Percentiles rank a stretch among this genome's conserved stretches.
Conservation (phyloP, 2,329 filamentous ascomycete genomes). For the Hypomyces perniciosus region DNA sequence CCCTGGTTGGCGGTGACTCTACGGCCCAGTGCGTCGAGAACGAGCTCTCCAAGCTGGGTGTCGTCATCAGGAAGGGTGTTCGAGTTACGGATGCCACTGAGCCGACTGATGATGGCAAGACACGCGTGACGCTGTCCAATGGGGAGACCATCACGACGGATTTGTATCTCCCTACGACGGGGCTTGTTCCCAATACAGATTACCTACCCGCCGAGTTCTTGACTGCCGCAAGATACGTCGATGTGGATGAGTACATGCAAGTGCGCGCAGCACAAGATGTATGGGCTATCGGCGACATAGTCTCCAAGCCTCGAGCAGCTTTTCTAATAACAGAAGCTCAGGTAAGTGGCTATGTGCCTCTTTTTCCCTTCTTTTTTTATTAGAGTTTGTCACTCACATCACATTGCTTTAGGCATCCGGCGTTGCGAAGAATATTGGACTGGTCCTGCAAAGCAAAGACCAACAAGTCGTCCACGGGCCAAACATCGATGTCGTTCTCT, state of each 20-base stretch:
- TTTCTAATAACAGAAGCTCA: slow-evolving; percentile 57
- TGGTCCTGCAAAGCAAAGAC: slow-evolving; percentile 38
- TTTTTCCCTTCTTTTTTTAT: neutral
- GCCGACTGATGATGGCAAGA: slow-evolving; percentile 34
- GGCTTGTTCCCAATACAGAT: slow-evolving; percentile 48
- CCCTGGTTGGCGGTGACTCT: slow-evolving; percentile 40
- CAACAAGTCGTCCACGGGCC: slow-evolving; percentile 40
- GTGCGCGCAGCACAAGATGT: slow-evolving; percentile 39
- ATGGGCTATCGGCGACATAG: slow-evolving; percentile 50
- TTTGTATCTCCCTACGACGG: slow-evolving; percentile 51
- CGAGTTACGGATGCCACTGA: slow-evolving; percentile 32
- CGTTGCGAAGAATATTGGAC: slow-evolving; percentile 49
- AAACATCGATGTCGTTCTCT: slow-evolving; percentile 43
- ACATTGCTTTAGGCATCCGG: slow-evolving; percentile 35
- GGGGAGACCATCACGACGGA: slow-evolving; percentile 47
- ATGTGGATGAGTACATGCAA: slow-evolving; percentile 45
- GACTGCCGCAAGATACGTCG: slow-evolving; percentile 38
- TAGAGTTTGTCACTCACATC: neutral
- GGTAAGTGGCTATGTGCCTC: slow-evolving; percentile 22
- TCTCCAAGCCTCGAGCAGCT: slow-evolving; percentile 46
- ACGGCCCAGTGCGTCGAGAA: slow-evolving; percentile 32
- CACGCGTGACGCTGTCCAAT: slow-evolving; percentile 40
- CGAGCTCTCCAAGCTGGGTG: slow-evolving; percentile 49
- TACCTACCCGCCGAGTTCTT: slow-evolving; percentile 43
- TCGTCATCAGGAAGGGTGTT: slow-evolving; percentile 39